A percentile compares a stretch with the other conserved stretches of the same genome.
Evolutionary conservation across 257 asterid species (phyloP).

Genomic region (Jacaranda copaia): DNA sequence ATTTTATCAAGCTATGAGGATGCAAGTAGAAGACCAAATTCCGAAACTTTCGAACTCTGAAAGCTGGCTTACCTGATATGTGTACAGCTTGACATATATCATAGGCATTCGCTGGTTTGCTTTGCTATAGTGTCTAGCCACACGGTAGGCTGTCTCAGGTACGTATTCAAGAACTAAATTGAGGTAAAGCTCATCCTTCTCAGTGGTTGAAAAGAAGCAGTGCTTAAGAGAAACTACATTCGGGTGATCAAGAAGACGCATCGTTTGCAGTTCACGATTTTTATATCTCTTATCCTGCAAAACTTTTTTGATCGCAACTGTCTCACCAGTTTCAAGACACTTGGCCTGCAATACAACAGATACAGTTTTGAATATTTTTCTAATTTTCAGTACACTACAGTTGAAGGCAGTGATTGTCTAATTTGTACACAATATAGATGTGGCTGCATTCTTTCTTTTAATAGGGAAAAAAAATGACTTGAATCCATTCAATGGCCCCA

Average conservation of each 20-base stretch:
- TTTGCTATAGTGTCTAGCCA: constrained; percentile 73
- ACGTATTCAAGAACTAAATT: constrained; percentile 84
- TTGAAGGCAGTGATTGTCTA: neutral
- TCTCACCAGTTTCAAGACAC: constrained; percentile 80
- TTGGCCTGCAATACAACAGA: constrained; percentile 62
- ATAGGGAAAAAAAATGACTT: neutral
- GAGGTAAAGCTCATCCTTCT: constrained; percentile 78
- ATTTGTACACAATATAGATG: neutral
- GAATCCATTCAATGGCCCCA: neutral
- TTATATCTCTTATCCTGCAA: constrained; percentile 86
- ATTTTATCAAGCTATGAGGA: constrained; percentile 10
- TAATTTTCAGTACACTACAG: neutral
- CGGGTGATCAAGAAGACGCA: constrained; percentile 87
- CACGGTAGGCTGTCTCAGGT: constrained; percentile 83
- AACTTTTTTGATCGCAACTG: constrained; percentile 82
- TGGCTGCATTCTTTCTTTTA: neutral
- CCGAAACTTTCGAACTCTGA: neutral
- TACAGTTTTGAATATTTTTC: neutral
- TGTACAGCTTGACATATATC: constrained; percentile 78
- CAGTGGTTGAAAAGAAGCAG: constrained; percentile 86
- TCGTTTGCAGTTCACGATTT: constrained; percentile 80
- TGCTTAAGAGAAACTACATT: constrained; percentile 79
- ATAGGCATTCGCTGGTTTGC: constrained; percentile 84
- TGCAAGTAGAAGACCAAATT: neutral
- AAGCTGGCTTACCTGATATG: constrained; percentile 66